Evolutionary conservation across 805 yeast genomes (phyloP).

Genomic region (Starmerella tilneyi): DNA sequence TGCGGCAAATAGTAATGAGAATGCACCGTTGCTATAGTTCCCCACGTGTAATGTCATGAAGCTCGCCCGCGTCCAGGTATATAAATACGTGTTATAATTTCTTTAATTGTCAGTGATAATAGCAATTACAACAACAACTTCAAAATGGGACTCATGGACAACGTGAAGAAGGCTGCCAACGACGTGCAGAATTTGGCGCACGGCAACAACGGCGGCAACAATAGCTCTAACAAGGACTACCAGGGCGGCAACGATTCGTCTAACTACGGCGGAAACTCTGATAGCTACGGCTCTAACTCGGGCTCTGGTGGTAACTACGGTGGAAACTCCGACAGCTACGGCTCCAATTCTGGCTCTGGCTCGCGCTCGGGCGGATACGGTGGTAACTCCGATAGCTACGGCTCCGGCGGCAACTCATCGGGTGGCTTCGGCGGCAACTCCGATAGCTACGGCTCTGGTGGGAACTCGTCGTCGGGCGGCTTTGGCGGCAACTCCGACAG

Average conservation of each 20-base stretch:
- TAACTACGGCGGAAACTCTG: slow-evolving; percentile 9
- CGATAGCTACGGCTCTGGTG: slow-evolving; percentile 29
- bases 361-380: too few relatives aligned
- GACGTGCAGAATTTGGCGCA: slow-evolving; percentile 13
- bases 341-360: slow-evolving; percentile 27
- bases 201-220: slow-evolving; percentile 16
- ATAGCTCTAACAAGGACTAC: slow-evolving; percentile 20
- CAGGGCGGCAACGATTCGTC: slow-evolving; percentile 20
- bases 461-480: slow-evolving; percentile 6
- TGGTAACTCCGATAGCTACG: slow-evolving; percentile 27
- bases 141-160: slow-evolving; percentile 24
- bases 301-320: background rate
- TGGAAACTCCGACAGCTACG: slow-evolving; percentile 16
- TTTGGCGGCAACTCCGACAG: slow-evolving; percentile 18
- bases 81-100: too few relatives aligned
- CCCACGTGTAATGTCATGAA: background rate
- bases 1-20: background rate
- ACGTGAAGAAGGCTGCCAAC: slow-evolving; percentile 17
- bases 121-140: background rate
- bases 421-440: slow-evolving; percentile 25
- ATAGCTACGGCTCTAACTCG: slow-evolving; percentile 23
- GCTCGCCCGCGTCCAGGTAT: too few relatives aligned
- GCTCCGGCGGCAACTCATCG: slow-evolving; percentile 1
- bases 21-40: background rate
- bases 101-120: background rate